These are phyloP conservation scores for Cyclotella choctawhatcheeana DNA, from an alignment of 108 stramenopile species.

Conservation along the genomic window DNA sequence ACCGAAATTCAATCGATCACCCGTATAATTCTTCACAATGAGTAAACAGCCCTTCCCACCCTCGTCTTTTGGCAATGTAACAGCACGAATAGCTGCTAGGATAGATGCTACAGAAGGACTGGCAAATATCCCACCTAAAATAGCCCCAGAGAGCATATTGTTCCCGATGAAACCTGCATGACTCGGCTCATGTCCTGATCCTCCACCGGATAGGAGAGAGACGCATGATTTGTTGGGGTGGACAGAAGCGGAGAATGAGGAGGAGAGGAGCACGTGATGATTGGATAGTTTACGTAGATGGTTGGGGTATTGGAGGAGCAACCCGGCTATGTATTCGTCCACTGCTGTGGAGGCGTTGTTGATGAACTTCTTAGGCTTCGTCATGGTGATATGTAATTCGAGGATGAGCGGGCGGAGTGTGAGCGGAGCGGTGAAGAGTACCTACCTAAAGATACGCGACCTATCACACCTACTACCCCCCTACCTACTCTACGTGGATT, in stretches of 20 bases:
- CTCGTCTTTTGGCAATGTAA: slow-evolving; percentile 52
- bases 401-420: no score
- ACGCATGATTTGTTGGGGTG: slow-evolving; percentile 52
- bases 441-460: no score
- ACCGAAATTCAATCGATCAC: slow-evolving; percentile 98
- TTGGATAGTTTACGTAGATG: slow-evolving; percentile 65
- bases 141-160: slow-evolving; percentile 96
- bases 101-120: slow-evolving; percentile 88
- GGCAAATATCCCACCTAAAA: slow-evolving; percentile 98
- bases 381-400: neutral
- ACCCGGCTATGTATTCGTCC: slow-evolving; percentile 78
- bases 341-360: slow-evolving; percentile 77
- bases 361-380: slow-evolving; percentile 81
- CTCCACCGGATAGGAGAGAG: slow-evolving; percentile 91
- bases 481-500: no score
- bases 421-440: no score
- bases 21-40: slow-evolving; percentile 99
- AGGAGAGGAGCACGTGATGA: slow-evolving; percentile 71
- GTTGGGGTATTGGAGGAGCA: slow-evolving; percentile 82
- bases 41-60: slow-evolving; percentile 80
- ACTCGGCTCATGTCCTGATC: slow-evolving; percentile 97
- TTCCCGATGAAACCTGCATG: slow-evolving; percentile 95
- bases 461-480: no score
- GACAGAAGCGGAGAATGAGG: slow-evolving; percentile 24
- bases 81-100: slow-evolving; percentile 91